A percentile compares a stretch with the other conserved stretches of the same genome.
Conservation (phyloP, 2,329 filamentous ascomycete species). For the Blumeria hordei region DNA sequence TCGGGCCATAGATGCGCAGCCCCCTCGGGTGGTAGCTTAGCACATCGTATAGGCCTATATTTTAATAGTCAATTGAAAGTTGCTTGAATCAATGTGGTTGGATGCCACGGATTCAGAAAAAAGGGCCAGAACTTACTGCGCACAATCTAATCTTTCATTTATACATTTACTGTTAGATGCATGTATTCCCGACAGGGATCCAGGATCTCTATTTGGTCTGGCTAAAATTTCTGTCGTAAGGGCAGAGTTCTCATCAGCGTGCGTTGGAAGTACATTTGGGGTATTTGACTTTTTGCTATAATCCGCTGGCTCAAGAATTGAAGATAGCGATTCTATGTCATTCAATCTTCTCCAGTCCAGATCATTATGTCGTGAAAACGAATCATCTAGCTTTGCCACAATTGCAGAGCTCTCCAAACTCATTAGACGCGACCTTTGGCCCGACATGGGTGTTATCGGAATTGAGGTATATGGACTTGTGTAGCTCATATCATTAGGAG, state of each 20-base stretch:
- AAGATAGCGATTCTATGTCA: slow-evolving; percentile 17
- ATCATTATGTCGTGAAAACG: slow-evolving; percentile 16
- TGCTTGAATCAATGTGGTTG: background rate
- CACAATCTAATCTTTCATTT: slow-evolving; percentile 7
- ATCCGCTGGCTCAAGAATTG: slow-evolving; percentile 14
- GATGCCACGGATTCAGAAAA: slow-evolving; percentile 3
- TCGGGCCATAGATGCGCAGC: slow-evolving; percentile 13
- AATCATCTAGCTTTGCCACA: slow-evolving; percentile 15
- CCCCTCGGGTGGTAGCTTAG: slow-evolving; percentile 9
- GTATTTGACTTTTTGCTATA: slow-evolving; percentile 11
- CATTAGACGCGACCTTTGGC: slow-evolving; percentile 15
- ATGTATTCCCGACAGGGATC: slow-evolving; percentile 8
- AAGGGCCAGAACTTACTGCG: slow-evolving; percentile 10
- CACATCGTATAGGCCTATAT: slow-evolving; percentile 8
- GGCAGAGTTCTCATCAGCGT: slow-evolving; percentile 8
- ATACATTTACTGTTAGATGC: slow-evolving; percentile 6
- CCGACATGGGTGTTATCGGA: slow-evolving; percentile 13
- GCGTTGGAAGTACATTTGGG: slow-evolving; percentile 11
- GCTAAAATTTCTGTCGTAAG: slow-evolving; percentile 6
- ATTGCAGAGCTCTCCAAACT: slow-evolving; percentile 15
- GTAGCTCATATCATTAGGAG: slow-evolving; percentile 7
- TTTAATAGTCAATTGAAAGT: slow-evolving; percentile 7
- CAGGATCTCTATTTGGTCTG: slow-evolving; percentile 11
- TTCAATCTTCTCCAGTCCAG: slow-evolving; percentile 16
- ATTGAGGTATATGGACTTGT: slow-evolving; percentile 11